phyloP scores from a whole-genome alignment of 2,329 filamentous ascomycete species.

The Phaeosphaeriaceae sp. region DNA sequence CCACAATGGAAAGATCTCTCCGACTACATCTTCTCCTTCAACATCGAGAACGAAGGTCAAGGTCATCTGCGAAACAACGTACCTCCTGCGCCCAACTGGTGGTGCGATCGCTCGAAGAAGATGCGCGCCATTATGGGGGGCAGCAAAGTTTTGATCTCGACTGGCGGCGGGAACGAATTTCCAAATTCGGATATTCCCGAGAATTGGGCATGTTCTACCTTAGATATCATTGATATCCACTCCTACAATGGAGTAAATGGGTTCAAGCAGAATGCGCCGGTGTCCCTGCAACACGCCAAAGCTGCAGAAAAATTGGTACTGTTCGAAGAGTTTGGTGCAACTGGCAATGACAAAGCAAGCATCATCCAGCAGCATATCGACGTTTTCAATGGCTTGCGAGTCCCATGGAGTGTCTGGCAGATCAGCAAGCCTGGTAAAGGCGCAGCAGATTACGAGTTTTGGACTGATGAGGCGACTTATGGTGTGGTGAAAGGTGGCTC shows the following conservation, averaged over 20 bases:
- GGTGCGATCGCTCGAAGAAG: constrained; percentile 14
- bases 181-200: constrained; percentile 7
- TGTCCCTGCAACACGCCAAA: constrained; percentile 6
- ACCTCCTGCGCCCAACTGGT: constrained; percentile 8
- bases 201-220: constrained; percentile 5
- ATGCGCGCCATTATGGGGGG: constrained; percentile 11
- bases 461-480: constrained; percentile 7
- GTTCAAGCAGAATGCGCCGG: constrained; percentile 9
- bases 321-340: constrained; percentile 11
- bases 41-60: constrained; percentile 14
- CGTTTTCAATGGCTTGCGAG: constrained; percentile 11
- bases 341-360: constrained; percentile 4
- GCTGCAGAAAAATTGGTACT: constrained; percentile 8
- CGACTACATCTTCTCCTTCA: constrained; percentile 11
- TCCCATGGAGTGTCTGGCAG: constrained; percentile 11
- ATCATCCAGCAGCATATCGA: constrained; percentile 11
- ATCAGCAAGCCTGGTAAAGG: constrained; percentile 13
- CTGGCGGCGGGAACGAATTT: constrained; percentile 9
- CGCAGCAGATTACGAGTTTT: constrained; percentile 12
- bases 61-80: constrained; percentile 10
- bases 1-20: constrained; percentile 10
- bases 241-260: constrained; percentile 11
- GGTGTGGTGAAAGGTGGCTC: constrained; percentile 5
- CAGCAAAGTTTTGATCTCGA: constrained; percentile 10
- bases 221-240: constrained; percentile 10